Evolutionary conservation across 2,329 filamentous ascomycete species (phyloP), one percentile per base, ranked within the genome.

Genomic region (Exophiala bonariae): DNA sequence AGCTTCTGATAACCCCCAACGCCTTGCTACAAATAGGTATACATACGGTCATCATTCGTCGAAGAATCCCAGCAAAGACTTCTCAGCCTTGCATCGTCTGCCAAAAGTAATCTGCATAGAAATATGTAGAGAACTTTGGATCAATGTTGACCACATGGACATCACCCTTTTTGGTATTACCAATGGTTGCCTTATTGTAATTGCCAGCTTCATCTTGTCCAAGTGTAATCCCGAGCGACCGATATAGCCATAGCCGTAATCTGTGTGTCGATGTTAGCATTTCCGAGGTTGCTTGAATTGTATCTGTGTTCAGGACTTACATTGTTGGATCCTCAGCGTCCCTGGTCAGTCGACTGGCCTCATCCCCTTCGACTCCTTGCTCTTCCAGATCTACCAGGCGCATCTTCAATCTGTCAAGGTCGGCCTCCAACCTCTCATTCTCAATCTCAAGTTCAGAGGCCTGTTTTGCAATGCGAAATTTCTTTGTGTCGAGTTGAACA

Each of bases 71-170:
- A 22, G 11, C 6, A 26, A 11, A 11, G 23, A 6, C 23, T 26
- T 26, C 11, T 52, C 47, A 61, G 3, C 64, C 67, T 67, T 74
- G 95, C 66, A 96, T 76, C 22, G 84, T 92, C 61, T 89, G 80
- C 93, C 93, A 99, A 64, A 97, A 95, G 66, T 95, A 95, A 61
- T 96, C 95, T 17, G 91, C 89, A 63, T 96, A 96, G 64, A 95
- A 96, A 66, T 87, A 92, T 53, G 85, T 80, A 49, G 88, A 92
- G 66, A 96, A 91, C 72, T 93, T 95, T 60, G 87, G 84, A 61
- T 97, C 91, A 66, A 99, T 84, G 62, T 95, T 95, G 51, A 99
- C 85, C 40, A 97, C 88, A 66, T 96, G 89, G 41, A 97, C 89
- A 65, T 97, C 91, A 7, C 90, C 91, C 73, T 90, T 92, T 56